Conservation (phyloP, 768 basidiomycete species). For the Calocybe cyanea region DNA sequence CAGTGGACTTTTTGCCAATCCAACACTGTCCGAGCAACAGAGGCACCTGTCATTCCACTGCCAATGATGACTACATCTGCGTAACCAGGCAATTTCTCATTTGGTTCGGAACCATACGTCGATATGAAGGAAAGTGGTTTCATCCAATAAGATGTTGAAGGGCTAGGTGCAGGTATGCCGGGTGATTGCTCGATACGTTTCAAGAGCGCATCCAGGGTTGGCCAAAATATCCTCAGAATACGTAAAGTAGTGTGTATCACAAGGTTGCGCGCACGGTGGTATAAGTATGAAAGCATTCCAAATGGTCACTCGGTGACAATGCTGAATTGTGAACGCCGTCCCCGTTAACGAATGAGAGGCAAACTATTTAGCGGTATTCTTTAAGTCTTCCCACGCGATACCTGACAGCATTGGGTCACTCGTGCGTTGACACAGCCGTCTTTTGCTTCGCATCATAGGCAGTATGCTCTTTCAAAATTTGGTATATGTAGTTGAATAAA, state of each 20-base stretch:
- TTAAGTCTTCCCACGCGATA: too few species aligned
- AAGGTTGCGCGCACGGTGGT: slow-evolving; percentile 14
- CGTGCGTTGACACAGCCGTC: too few species aligned
- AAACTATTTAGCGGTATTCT: too few species aligned
- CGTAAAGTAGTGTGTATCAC: slow-evolving; percentile 17
- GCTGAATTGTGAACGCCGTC: too few species aligned
- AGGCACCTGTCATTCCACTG: slow-evolving; percentile 72
- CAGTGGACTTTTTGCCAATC: slow-evolving; percentile 22
- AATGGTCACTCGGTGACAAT: too few species aligned
- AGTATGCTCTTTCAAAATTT: too few species aligned
- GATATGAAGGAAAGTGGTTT: slow-evolving; percentile 48
- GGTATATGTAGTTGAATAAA: too few species aligned
- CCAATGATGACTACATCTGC: slow-evolving; percentile 74
- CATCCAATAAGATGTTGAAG: slow-evolving; percentile 64
- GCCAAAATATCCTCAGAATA: slow-evolving; percentile 17
- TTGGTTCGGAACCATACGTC: slow-evolving; percentile 22
- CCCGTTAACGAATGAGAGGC: too few species aligned
- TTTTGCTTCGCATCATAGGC: too few species aligned
- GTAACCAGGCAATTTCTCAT: slow-evolving; percentile 32
- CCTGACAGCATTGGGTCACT: too few species aligned
- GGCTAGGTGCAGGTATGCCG: slow-evolving; percentile 51
- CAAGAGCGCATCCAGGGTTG: slow-evolving; percentile 20
- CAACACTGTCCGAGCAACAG: slow-evolving; percentile 53
- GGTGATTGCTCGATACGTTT: slow-evolving; percentile 37
- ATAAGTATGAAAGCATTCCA: slow-evolving; percentile 4